phyloP scores from a whole-genome alignment of 306 rosid species.

The Lathyrus oleraceus region DNA sequence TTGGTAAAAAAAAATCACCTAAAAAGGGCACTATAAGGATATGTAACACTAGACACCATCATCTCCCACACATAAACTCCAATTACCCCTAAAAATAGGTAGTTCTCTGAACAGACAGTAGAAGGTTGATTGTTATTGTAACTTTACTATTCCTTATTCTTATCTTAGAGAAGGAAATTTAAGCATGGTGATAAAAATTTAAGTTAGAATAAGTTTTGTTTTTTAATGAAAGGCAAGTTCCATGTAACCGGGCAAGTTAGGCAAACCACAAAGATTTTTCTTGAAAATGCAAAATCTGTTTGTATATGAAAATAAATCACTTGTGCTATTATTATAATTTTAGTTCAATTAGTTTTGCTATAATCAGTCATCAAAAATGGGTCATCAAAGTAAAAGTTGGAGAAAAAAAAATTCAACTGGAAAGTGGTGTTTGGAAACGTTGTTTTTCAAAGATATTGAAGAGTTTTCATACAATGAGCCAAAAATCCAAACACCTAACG shows the following conservation, averaged over 20 bases:
- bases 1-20: no score
- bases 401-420: neutral
- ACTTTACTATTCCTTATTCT: no score
- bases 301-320: conserved; percentile 18
- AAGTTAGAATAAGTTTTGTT: neutral
- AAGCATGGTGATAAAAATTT: neutral
- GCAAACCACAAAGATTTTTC: conserved; percentile 41
- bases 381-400: conserved; percentile 3
- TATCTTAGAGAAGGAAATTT: neutral
- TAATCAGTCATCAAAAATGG: neutral
- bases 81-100: no score
- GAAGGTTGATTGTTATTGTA: no score
- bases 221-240: conserved; percentile 17
- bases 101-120: no score
- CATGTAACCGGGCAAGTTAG: conserved; percentile 38
- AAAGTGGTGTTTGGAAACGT: neutral
- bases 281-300: conserved; percentile 27
- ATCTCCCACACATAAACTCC: no score
- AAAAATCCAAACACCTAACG: conserved; percentile 55
- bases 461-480: conserved; percentile 49
- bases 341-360: neutral
- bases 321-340: neutral
- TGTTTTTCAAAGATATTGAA: conserved; percentile 41
- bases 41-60: no score
- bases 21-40: no score